A percentile compares a stretch with the other conserved stretches of the same genome.
These are phyloP conservation scores for Irpex sp. DNA, from an alignment of 1,284 basidiomycete genomes.

Conservation along the genomic window DNA sequence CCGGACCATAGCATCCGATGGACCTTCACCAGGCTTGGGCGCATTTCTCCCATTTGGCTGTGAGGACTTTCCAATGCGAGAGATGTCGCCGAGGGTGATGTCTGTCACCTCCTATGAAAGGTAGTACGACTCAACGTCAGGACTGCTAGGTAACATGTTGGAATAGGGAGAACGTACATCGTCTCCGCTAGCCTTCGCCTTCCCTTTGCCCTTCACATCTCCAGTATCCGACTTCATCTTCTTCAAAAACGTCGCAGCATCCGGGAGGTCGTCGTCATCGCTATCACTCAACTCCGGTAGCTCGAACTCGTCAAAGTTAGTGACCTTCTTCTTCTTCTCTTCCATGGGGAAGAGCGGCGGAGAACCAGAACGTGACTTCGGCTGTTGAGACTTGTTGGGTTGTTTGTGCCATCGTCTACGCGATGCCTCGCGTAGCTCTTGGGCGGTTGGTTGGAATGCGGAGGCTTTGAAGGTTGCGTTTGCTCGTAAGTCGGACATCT, in stretches of 20 bases:
- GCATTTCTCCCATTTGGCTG: not conserved
- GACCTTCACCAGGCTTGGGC: constrained; percentile 18
- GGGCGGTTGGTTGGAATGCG: constrained; percentile 51
- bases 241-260: constrained; percentile 30
- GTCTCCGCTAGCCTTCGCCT: constrained; percentile 21
- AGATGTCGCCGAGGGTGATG: constrained; percentile 9
- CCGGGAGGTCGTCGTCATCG: constrained; percentile 48
- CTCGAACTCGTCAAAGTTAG: not conserved
- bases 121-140: not conserved
- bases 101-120: constrained; percentile 8
- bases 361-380: not conserved
- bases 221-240: not conserved
- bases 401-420: constrained; percentile 8
- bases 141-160: not conserved
- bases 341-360: not conserved
- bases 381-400: too few species aligned
- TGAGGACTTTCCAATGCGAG: not conserved
- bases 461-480: constrained; percentile 47
- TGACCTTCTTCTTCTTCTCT: not conserved
- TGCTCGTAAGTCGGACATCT: constrained; percentile 48
- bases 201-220: constrained; percentile 10
- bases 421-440: constrained; percentile 26
- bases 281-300: constrained; percentile 23
- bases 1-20: constrained; percentile 39
- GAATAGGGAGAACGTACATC: constrained; percentile 9